Percentiles rank a stretch among this genome's conserved stretches.
Evolutionary conservation across 805 yeast genomes (phyloP).

Genomic region (Nematodospora valgi): DNA sequence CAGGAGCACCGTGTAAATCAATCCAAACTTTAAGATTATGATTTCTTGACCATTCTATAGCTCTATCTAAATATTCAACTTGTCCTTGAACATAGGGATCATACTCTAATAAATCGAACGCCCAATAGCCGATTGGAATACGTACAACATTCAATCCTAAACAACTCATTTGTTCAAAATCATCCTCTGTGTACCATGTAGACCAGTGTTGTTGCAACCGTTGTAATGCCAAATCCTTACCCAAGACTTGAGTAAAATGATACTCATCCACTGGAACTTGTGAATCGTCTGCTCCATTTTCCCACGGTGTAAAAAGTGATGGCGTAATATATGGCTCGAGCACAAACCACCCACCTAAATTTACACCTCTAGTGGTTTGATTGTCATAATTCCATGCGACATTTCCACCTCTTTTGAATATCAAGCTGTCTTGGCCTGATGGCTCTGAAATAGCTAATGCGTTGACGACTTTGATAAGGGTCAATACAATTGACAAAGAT

Average conservation of each 20-base stretch:
- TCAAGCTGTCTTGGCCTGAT: neutral
- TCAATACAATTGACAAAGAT: neutral
- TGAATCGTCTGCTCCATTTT: constrained; percentile 26
- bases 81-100: constrained; percentile 93
- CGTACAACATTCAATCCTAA: constrained; percentile 81
- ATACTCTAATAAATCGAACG: constrained; percentile 53
- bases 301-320: constrained; percentile 55
- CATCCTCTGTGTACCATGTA: constrained; percentile 70
- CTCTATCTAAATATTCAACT: constrained; percentile 64
- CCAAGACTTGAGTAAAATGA: constrained; percentile 59
- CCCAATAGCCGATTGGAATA: constrained; percentile 96
- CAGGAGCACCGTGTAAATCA: constrained; percentile 95
- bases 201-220: constrained; percentile 71
- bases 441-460: constrained; percentile 5
- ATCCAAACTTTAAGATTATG: constrained; percentile 76
- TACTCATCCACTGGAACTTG: constrained; percentile 80
- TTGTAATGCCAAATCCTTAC: constrained; percentile 51
- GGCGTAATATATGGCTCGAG: constrained; percentile 87
- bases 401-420: constrained; percentile 4
- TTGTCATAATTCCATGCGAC: constrained; percentile 31
- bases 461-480: neutral
- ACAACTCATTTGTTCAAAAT: constrained; percentile 55
- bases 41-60: constrained; percentile 69
- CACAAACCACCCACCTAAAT: constrained; percentile 89
- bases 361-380: constrained; percentile 59